These are phyloP conservation scores for Colletotrichum noveboracense DNA, from an alignment of 2,329 filamentous ascomycete genomes.

Conservation along the genomic window DNA sequence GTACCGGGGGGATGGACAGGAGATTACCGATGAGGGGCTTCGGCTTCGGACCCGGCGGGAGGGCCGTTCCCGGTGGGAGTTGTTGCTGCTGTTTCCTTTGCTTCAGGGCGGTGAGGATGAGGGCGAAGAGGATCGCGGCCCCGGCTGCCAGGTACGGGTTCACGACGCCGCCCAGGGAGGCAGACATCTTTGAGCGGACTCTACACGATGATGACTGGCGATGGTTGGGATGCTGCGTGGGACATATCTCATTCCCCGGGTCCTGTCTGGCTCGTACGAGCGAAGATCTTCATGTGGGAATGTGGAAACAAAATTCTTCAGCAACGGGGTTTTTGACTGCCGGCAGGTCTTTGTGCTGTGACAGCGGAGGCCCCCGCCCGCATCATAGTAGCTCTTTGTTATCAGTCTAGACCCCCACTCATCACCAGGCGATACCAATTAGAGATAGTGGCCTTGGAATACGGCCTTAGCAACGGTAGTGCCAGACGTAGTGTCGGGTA, in stretches of 20 bases:
- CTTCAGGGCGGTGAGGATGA: neutral
- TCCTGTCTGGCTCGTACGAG: neutral
- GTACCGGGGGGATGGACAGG: slow-evolving; percentile 34
- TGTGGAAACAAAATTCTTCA: neutral
- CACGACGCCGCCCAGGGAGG: neutral
- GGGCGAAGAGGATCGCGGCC: neutral
- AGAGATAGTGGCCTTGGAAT: neutral
- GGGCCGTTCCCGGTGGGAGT: slow-evolving; percentile 7
- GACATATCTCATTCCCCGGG: neutral
- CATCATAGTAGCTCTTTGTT: neutral
- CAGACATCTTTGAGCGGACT: neutral
- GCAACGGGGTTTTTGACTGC: neutral
- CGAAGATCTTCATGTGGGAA: neutral
- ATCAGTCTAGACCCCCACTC: neutral
- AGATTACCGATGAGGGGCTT: slow-evolving; percentile 35
- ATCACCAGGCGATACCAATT: neutral
- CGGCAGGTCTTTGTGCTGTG: neutral
- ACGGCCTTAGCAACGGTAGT: neutral
- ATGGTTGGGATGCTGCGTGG: neutral
- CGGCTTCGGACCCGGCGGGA: slow-evolving; percentile 14
- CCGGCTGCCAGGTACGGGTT: neutral
- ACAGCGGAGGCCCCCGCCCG: neutral
- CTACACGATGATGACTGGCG: neutral
- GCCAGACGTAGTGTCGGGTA: neutral
- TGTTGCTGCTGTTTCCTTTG: neutral